A percentile compares a stretch with the other conserved stretches of the same genome.
phyloP scores from a whole-genome alignment of 1,284 basidiomycete genomes.

The Kalmanozyma brasiliensis region DNA sequence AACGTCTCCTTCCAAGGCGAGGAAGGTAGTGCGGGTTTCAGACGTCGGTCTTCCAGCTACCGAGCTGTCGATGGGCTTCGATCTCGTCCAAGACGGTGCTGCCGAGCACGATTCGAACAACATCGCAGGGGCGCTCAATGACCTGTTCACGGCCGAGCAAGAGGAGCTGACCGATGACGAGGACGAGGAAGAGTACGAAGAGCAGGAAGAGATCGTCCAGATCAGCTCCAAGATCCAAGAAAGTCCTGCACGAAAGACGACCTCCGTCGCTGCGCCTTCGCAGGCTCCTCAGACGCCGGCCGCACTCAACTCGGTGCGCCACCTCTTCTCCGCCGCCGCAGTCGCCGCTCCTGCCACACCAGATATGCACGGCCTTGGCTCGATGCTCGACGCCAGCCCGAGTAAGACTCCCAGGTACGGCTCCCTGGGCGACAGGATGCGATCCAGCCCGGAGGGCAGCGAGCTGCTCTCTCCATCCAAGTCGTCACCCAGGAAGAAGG shows the following conservation, averaged over 20 bases:
- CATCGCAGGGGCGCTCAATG: conserved; percentile 35
- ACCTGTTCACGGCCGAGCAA: conserved; percentile 38
- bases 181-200: conserved; percentile 18
- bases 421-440: conserved; percentile 33
- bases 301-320: conserved; percentile 30
- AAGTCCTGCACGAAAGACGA: conserved; percentile 6
- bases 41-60: conserved; percentile 41
- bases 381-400: conserved; percentile 18
- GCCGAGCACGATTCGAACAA: conserved; percentile 16
- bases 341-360: conserved; percentile 25
- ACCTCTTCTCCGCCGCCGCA: conserved; percentile 31
- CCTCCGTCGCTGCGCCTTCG: not conserved
- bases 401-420: conserved; percentile 27
- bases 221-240: conserved; percentile 17
- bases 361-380: conserved; percentile 25
- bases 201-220: conserved; percentile 36
- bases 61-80: conserved; percentile 42
- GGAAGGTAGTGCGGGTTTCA: conserved; percentile 33
- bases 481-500: conserved; percentile 22
- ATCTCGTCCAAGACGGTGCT: conserved; percentile 18
- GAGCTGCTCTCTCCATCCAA: conserved; percentile 26
- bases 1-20: conserved; percentile 23
- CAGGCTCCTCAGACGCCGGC: conserved; percentile 24
- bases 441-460: conserved; percentile 29
- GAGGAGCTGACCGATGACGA: conserved; percentile 46